Conservation (phyloP, 345 rosid species). For the Cardiospermum halicacabum region DNA sequence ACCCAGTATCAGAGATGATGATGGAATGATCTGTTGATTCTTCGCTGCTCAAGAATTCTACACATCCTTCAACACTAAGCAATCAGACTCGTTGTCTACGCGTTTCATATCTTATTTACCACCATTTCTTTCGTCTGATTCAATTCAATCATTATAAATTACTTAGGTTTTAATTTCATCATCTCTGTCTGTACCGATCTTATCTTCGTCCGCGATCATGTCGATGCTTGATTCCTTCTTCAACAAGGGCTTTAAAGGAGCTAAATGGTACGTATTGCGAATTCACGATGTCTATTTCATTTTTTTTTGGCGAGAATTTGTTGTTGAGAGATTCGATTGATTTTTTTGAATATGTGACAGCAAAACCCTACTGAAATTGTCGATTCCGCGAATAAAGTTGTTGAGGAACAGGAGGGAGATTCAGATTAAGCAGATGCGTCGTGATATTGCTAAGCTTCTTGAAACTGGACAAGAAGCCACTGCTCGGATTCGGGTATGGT, state of each 20-base stretch:
- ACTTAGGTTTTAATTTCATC: not conserved
- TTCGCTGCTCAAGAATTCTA: no score
- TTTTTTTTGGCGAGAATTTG: not conserved
- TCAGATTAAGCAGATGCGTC: slow-evolving; percentile 88
- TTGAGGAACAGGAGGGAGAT: slow-evolving; percentile 88
- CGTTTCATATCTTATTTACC: no score
- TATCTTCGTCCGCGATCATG: slow-evolving; percentile 34
- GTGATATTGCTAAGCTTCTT: slow-evolving; percentile 92
- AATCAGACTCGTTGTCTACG: not conserved
- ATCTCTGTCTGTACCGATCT: not conserved
- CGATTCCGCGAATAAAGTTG: slow-evolving; percentile 79
- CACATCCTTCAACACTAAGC: not conserved
- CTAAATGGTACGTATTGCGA: slow-evolving; percentile 84
- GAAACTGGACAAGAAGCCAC: slow-evolving; percentile 99
- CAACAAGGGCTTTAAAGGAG: slow-evolving; percentile 85
- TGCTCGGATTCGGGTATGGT: slow-evolving; percentile 82
- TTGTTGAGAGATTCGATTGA: not conserved
- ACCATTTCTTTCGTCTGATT: no score
- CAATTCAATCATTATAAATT: not conserved
- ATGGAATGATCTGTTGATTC: no score
- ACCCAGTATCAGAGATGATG: no score
- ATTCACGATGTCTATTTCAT: no score
- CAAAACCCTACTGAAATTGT: slow-evolving; percentile 82
- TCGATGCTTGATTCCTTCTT: slow-evolving; percentile 89
- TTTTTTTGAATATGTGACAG: slow-evolving; percentile 35